Percentiles rank a stretch among this genome's conserved stretches.
phyloP scores from a whole-genome alignment of 2,329 filamentous ascomycete genomes.

The Colletotrichum sp. region DNA sequence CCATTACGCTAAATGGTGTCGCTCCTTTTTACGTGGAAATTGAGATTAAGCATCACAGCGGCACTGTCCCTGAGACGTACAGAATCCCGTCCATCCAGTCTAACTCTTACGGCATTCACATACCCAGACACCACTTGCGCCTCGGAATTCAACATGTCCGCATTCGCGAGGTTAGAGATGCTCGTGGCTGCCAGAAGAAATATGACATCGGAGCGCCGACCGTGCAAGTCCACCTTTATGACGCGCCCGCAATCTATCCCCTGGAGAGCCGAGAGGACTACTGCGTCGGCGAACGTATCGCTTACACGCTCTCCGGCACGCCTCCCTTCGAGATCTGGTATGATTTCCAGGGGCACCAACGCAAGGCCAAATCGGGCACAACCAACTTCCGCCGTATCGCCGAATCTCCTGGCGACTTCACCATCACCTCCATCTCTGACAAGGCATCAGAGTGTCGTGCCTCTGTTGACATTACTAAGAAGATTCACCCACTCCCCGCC shows the following conservation, averaged over 20 bases:
- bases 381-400: constrained; percentile 93
- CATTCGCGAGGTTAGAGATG: constrained; percentile 88
- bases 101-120: constrained; percentile 77
- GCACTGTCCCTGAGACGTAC: constrained; percentile 79
- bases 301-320: constrained; percentile 88
- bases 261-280: constrained; percentile 86
- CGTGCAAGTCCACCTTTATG: constrained; percentile 90
- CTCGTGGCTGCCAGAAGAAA: constrained; percentile 82
- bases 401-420: constrained; percentile 87
- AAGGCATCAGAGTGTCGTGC: constrained; percentile 88
- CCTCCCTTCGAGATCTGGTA: constrained; percentile 94
- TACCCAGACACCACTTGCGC: constrained; percentile 84
- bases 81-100: constrained; percentile 80
- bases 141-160: constrained; percentile 89
- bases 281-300: constrained; percentile 93
- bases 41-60: constrained; percentile 90
- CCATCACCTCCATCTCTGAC: constrained; percentile 86
- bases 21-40: constrained; percentile 91
- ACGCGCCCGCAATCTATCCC: constrained; percentile 89
- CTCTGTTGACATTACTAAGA: constrained; percentile 76
- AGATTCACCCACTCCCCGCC: constrained; percentile 89
- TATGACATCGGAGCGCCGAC: constrained; percentile 74
- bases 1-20: constrained; percentile 80
- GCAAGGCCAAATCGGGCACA: constrained; percentile 78
- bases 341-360: constrained; percentile 78